phyloP scores from a whole-genome alignment of 2,329 filamentous ascomycete species.

The Cryphonectria naterciae region DNA sequence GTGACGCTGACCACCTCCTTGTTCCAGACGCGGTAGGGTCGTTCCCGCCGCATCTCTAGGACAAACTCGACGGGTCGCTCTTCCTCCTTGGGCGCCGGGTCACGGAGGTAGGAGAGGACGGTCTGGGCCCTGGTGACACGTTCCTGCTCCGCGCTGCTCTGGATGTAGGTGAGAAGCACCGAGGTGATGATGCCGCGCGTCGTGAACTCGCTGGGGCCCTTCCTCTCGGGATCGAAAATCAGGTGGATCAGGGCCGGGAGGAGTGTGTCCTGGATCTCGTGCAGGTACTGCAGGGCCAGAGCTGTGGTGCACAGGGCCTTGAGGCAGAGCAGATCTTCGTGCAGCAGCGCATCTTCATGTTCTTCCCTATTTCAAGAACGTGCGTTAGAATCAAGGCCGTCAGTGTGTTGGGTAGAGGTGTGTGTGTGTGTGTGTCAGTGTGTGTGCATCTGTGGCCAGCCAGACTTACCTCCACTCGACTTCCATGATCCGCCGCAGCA shows the following conservation, averaged over 20 bases:
- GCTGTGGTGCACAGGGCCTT: constrained; percentile 95
- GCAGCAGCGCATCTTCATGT: constrained; percentile 89
- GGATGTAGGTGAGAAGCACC: constrained; percentile 85
- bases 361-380: constrained; percentile 68
- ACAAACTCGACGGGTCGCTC: constrained; percentile 83
- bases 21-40: constrained; percentile 92
- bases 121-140: constrained; percentile 70
- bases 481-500: constrained; percentile 89
- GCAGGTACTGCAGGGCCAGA: constrained; percentile 78
- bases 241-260: constrained; percentile 86
- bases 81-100: constrained; percentile 76
- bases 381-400: no score
- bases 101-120: constrained; percentile 79
- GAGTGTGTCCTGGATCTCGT: constrained; percentile 76
- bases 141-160: constrained; percentile 64
- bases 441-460: background rate
- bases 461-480: constrained; percentile 86
- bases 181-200: constrained; percentile 90
- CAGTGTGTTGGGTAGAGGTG: background rate
- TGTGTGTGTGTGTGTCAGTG: no score
- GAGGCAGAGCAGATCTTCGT: constrained; percentile 89
- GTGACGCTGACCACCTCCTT: constrained; percentile 91
- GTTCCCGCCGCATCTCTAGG: constrained; percentile 81
- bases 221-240: constrained; percentile 97
- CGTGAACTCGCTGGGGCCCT: constrained; percentile 94